Evolutionary conservation across 2,329 filamentous ascomycete genomes (phyloP), one percentile per base, ranked within the genome.

Genomic region (Didymella pomorum): DNA sequence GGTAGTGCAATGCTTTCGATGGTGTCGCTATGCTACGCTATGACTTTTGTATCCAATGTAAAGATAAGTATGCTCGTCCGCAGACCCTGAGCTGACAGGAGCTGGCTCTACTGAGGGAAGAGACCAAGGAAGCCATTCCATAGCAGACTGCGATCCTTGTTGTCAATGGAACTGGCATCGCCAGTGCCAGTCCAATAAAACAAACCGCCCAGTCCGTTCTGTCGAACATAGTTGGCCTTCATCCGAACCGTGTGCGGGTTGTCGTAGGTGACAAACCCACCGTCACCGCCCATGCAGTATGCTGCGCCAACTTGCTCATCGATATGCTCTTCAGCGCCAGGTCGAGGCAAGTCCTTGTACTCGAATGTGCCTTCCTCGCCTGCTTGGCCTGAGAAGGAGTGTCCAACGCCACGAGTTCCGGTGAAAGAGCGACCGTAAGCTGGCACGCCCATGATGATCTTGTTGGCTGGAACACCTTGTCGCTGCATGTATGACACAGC

Each of bases 111-210:
- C 46, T 74, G 70, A 21, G 71, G 72, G 51, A 75, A 75, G 41
- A 89, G 71, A 2, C 81, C 83, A 56, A 83, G 78, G 67, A 83
- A 87, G 4, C 87, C 87, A 29, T 86, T 84, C 52, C 82, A 82
- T 23, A 89, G 83, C 60, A 90, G 69, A 69, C 87, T 89, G 64
- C 83, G 78, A 39, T 76, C 71, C 53, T 76, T 75, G n/a, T 75
- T 65, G 6, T 66, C 84, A 44, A 74, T 67, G 14, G 69, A 72
- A 39, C 78, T 73, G 8, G 84, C 83, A 78, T 95, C 91, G 3
- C 85, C 87, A 14, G 89, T 88, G n/a, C 87, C 89, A 52, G 89
- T 87, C 89, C 89, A 93, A 76, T 93, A 95, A 74, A 93, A 94
- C 9, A 95, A 77, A 0, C 91, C 91, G 26, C 88, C 91, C 18